phyloP scores from a whole-genome alignment of 2,329 filamentous ascomycete genomes.

The Botrytis cinerea region DNA sequence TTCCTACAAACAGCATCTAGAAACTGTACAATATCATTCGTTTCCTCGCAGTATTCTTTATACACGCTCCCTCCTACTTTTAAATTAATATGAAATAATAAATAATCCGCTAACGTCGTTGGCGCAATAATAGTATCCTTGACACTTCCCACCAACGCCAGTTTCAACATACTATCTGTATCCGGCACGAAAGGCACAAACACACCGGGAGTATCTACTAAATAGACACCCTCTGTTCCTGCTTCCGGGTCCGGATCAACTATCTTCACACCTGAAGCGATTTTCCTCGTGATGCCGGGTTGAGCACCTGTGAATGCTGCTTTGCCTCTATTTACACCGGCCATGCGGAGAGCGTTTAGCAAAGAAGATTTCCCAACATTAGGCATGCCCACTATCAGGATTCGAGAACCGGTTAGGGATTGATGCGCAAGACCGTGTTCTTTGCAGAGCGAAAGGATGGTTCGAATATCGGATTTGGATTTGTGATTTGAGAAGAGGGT shows the following conservation, averaged over 20 bases:
- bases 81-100: constrained; percentile 79
- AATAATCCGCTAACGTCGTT: constrained; percentile 82
- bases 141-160: constrained; percentile 87
- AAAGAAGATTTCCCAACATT: constrained; percentile 96
- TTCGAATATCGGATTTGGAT: constrained; percentile 47
- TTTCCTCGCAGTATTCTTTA: constrained; percentile 63
- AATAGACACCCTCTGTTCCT: constrained; percentile 60
- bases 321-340: constrained; percentile 66
- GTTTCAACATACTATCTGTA: constrained; percentile 87
- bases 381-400: constrained; percentile 94
- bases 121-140: constrained; percentile 83
- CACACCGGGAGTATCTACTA: constrained; percentile 91
- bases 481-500: constrained; percentile 56
- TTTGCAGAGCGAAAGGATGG: constrained; percentile 51
- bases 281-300: constrained; percentile 85
- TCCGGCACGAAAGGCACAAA: constrained; percentile 90
- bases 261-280: constrained; percentile 82
- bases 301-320: constrained; percentile 81
- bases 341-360: constrained; percentile 79
- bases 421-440: constrained; percentile 51
- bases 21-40: constrained; percentile 78
- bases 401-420: constrained; percentile 76
- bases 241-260: constrained; percentile 53
- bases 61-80: constrained; percentile 34
- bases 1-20: constrained; percentile 69